Percentiles rank a stretch among this genome's conserved stretches.
These are phyloP conservation scores for Rosa chinensis DNA, from an alignment of 306 rosid genomes.

Conservation along the genomic window DNA sequence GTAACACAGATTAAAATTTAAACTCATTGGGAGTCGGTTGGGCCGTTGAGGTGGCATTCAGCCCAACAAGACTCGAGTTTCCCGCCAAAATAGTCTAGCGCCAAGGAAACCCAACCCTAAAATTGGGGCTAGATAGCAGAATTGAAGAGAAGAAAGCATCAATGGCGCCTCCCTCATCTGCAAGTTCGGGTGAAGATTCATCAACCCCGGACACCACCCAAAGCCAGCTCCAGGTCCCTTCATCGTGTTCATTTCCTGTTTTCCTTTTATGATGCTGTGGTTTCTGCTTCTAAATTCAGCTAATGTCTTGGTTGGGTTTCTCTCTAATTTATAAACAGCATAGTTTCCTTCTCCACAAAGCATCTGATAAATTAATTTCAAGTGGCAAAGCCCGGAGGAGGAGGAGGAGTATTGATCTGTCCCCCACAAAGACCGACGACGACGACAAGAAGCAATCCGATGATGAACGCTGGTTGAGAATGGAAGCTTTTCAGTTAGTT, in stretches of 20 bases:
- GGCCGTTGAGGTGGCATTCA: not conserved
- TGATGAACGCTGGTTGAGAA: constrained; percentile 31
- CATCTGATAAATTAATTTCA: constrained; percentile 30
- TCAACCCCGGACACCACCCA: constrained; percentile 21
- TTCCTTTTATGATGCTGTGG: not conserved
- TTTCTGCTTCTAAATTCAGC: not conserved
- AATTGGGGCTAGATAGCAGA: not conserved
- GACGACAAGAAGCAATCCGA: constrained; percentile 28
- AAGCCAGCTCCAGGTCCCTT: constrained; percentile 29
- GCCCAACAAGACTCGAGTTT: not conserved
- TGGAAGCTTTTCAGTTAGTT: constrained; percentile 52
- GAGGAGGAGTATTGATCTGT: constrained; percentile 51
- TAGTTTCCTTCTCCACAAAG: constrained; percentile 74
- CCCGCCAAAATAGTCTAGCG: not conserved
- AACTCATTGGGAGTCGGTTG: not conserved
- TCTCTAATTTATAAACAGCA: constrained; percentile 36
- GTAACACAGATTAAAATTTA: no score
- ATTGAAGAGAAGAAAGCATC: not conserved
- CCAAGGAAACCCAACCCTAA: not conserved
- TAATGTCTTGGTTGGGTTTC: not conserved
- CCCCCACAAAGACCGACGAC: constrained; percentile 32
- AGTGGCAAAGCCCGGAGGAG: constrained; percentile 40
- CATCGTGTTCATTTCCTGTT: not conserved
- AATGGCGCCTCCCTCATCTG: constrained; percentile 5
- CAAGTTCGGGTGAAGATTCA: constrained; percentile 8